A percentile compares a stretch with the other conserved stretches of the same genome.
phyloP scores from a whole-genome alignment of 306 rosid species.

The Boehmeria nivea region DNA sequence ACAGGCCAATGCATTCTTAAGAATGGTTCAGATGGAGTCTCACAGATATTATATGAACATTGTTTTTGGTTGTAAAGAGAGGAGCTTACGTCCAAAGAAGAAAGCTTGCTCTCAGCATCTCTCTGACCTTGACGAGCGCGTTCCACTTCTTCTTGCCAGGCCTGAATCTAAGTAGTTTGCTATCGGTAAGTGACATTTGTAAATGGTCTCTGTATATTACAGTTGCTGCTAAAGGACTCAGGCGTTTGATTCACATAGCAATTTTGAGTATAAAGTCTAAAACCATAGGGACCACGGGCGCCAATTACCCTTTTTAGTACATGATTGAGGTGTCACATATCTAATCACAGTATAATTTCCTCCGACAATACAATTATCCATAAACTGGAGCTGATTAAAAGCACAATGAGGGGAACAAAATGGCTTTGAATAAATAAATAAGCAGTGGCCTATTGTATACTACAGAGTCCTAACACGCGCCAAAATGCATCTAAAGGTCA shows the following conservation, averaged over 20 bases:
- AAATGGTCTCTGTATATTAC: conserved; percentile 14
- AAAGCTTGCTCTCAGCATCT: conserved; percentile 90
- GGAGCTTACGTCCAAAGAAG: conserved; percentile 65
- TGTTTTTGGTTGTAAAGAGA: neutral
- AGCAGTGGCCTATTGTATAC: neutral
- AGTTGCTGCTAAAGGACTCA: conserved; percentile 1
- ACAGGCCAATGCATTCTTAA: conserved; percentile 3
- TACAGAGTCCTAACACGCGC: neutral
- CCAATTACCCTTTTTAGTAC: neutral
- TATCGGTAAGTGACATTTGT: neutral
- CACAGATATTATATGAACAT: neutral
- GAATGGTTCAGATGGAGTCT: neutral
- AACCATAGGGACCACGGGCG: neutral
- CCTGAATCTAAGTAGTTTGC: conserved; percentile 56
- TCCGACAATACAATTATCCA: no score
- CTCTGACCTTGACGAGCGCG: conserved; percentile 95
- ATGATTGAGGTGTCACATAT: neutral
- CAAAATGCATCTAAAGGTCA: neutral
- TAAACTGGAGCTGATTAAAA: no score
- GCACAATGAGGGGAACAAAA: neutral
- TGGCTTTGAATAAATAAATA: neutral
- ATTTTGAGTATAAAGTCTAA: no score
- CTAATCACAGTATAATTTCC: neutral
- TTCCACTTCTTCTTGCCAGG: conserved; percentile 97
- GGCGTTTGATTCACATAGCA: neutral